These are phyloP conservation scores for Luvunga scandens DNA, from an alignment of 345 rosid genomes.

Conservation along the genomic window DNA sequence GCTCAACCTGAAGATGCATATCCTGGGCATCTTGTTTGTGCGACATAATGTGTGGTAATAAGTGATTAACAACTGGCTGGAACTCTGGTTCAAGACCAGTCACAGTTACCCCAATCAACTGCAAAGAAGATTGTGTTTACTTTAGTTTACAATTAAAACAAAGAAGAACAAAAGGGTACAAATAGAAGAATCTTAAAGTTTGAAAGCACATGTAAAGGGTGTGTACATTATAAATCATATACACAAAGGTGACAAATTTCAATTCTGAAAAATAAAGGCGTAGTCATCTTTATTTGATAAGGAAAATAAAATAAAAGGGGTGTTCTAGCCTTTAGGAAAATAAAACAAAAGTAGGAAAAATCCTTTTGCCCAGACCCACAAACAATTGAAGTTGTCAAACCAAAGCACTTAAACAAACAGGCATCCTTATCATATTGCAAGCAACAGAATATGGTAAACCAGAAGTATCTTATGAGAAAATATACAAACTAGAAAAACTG, in stretches of 20 bases:
- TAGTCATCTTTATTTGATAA: no score
- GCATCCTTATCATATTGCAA: slow-evolving; percentile 1
- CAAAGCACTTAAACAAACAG: neutral
- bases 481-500: neutral
- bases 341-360: neutral
- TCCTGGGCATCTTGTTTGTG: slow-evolving; percentile 75
- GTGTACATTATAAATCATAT: neutral
- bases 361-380: neutral
- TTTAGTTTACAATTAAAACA: slow-evolving; percentile 9
- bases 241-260: neutral
- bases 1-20: slow-evolving; percentile 73
- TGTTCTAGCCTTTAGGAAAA: neutral
- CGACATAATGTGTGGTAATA: slow-evolving; percentile 62
- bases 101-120: slow-evolving; percentile 77
- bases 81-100: slow-evolving; percentile 79
- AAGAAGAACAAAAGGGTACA: neutral
- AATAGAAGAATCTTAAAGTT: slow-evolving; percentile 7
- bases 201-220: neutral
- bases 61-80: slow-evolving; percentile 76
- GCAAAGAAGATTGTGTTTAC: slow-evolving; percentile 19
- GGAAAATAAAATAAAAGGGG: neutral
- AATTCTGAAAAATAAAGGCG: neutral
- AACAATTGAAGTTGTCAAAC: neutral
- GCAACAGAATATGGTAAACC: neutral
- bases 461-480: neutral